Base-by-base conservation (phyloP, 2,329 filamentous ascomycete genomes). In the Magnaporthiopsis poae region DNA sequence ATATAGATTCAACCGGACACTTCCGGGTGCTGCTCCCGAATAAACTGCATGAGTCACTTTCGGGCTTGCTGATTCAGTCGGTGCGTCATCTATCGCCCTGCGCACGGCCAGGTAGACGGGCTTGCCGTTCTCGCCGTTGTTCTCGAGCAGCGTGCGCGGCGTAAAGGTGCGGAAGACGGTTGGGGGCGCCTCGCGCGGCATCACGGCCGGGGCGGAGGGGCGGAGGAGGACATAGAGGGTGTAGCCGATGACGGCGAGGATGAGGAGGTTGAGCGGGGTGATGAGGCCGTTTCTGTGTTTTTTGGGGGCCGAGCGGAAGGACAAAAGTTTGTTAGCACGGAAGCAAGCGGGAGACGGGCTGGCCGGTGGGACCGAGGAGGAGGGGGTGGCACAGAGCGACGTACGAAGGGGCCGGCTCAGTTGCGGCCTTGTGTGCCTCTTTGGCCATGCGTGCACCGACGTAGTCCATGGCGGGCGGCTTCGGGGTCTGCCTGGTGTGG, bases 81-180 rank as follows among this genome's bases (percentile, higher is more conserved):
- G n/a, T n/a, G n/a, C n/a, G n/a, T n/a, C n/a, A n/a, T n/a, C n/a
- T n/a, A n/a, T n/a, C n/a, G n/a, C n/a, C n/a, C n/a, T n/a, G n/a
- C n/a, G 90, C 25, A 98, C 92, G n/a, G 92, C 90, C 63, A 99
- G 85, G 78, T 91, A 96, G 67, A 98, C 91, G 64, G 91, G 91
- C 71, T 80, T 81, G 72, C 83, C 84, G 73, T 90, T 84, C 66
- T 82, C 80, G 75, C 95, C 95, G 79, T 94, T 93, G 83, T 88
- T 94, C 39, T 91, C 90, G 36, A 92, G 84, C n/a, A 99, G 87
- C 4, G 91, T 91, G 60, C 80, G 87, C 31, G 91, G 91, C 18
- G 88, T 94, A 80, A 92, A 90, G 66, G 83, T 88, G 67, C 79
- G 79, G 81, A 89, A 90, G 71, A 90, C 84, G 71, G 81, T 79